These are phyloP conservation scores for Ceratorhiza oryzae-sativae DNA, from an alignment of 1,284 basidiomycete species.

Conservation along the genomic window DNA sequence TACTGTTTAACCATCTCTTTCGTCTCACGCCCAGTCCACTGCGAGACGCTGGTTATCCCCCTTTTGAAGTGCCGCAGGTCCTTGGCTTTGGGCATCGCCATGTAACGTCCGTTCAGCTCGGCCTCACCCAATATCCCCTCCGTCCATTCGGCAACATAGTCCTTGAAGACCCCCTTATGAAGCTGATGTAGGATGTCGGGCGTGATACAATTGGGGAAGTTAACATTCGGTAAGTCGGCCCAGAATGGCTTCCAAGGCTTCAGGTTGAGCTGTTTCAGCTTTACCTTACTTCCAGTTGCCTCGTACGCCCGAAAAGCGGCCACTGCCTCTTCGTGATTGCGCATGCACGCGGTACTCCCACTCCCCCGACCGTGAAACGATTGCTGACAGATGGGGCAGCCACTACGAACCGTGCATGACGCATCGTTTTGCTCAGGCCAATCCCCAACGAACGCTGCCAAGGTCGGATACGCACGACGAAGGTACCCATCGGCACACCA, in stretches of 20 bases:
- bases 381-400: constrained; percentile 31
- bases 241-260: constrained; percentile 45
- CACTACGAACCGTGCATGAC: constrained; percentile 32
- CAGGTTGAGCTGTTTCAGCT: not conserved
- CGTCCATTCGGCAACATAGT: constrained; percentile 45
- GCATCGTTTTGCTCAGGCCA: constrained; percentile 44
- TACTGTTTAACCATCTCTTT: constrained; percentile 39
- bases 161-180: constrained; percentile 49
- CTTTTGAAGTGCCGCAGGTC: constrained; percentile 30
- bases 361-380: constrained; percentile 1
- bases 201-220: constrained; percentile 46
- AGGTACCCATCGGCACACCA: constrained; percentile 40
- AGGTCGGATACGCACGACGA: constrained; percentile 40
- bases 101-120: constrained; percentile 38
- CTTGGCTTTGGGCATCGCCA: constrained; percentile 32
- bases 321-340: not conserved
- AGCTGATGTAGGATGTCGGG: constrained; percentile 50
- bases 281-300: not conserved
- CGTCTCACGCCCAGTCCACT: constrained; percentile 40
- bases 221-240: constrained; percentile 44
- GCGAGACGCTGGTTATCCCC: constrained; percentile 26
- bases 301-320: not conserved
- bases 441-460: constrained; percentile 45
- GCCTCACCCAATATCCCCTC: constrained; percentile 9
- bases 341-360: not conserved